Evolutionary conservation across 73 alveolate genomes (phyloP).

Genomic region (Paramecium bursaria): DNA sequence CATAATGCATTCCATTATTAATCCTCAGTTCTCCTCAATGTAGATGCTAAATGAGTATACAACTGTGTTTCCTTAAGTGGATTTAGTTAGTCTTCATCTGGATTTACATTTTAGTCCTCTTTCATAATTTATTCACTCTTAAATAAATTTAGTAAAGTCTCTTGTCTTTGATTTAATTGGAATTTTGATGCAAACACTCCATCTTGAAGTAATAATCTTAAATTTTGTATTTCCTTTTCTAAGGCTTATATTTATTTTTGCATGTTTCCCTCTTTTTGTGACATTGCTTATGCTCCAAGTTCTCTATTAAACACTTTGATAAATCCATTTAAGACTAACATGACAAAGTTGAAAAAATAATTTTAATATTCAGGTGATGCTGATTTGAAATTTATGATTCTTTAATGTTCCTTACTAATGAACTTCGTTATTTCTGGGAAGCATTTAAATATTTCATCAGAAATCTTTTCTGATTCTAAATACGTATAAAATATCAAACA

Average conservation of each 20-base stretch:
- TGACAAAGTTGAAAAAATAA: slow-evolving; percentile 31
- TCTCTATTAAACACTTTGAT: slow-evolving; percentile 54
- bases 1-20: slow-evolving; percentile 65
- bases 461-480: slow-evolving; percentile 67
- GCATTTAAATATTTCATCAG: slow-evolving; percentile 65
- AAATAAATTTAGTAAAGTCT: background rate
- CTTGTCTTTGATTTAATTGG: background rate
- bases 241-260: no score
- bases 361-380: slow-evolving; percentile 28
- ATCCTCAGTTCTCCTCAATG: no score
- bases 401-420: slow-evolving; percentile 34
- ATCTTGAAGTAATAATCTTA: no score
- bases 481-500: slow-evolving; percentile 59
- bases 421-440: slow-evolving; percentile 27
- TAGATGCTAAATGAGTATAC: no score
- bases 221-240: no score
- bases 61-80: slow-evolving; percentile 3
- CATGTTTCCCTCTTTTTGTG: no score
- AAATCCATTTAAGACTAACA: slow-evolving; percentile 55
- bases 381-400: slow-evolving; percentile 8
- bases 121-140: slow-evolving; percentile 17
- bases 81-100: background rate
- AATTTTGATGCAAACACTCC: background rate
- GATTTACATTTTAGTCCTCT: slow-evolving; percentile 29
- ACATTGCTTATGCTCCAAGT: slow-evolving; percentile 26